Evolutionary conservation across 176 grass and related monocot genomes (phyloP).

Genomic region (Oryza longistaminata): DNA sequence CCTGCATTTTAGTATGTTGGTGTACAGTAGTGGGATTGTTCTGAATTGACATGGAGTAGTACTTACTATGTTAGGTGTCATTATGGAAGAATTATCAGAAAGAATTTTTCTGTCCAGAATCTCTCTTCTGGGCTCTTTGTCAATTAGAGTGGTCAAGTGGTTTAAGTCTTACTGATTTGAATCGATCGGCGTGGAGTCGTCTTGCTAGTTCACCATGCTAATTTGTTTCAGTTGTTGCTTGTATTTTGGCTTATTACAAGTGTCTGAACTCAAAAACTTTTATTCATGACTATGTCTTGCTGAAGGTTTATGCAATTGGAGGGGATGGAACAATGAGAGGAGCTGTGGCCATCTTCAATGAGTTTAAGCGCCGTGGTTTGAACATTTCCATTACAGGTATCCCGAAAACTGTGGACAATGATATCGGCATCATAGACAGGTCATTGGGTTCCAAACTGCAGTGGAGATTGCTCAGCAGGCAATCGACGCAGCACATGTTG

Average conservation of each 20-base stretch:
- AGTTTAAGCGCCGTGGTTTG: conserved; percentile 64
- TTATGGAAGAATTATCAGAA: background rate
- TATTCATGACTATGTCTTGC: background rate
- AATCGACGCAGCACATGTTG: conserved; percentile 74
- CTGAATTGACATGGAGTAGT: too few species aligned
- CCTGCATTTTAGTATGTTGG: background rate
- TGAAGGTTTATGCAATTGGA: conserved; percentile 69
- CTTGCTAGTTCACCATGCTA: background rate
- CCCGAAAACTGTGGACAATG: conserved; percentile 89
- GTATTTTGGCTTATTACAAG: background rate
- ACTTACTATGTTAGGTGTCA: background rate
- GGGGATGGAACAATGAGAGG: conserved; percentile 97
- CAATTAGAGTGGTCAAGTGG: background rate
- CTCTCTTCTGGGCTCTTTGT: background rate
- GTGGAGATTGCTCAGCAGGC: conserved; percentile 87
- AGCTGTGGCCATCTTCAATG: conserved; percentile 63
- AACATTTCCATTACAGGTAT: conserved; percentile 77
- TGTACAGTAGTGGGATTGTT: background rate
- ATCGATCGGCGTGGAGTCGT: background rate
- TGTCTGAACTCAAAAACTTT: background rate
- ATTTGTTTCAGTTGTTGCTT: background rate
- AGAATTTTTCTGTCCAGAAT: background rate
- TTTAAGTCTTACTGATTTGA: background rate
- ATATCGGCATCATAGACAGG: conserved; percentile 97
- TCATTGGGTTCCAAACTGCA: conserved; percentile 88